Percentiles rank a stretch among this genome's conserved stretches.
phyloP scores from a whole-genome alignment of 306 rosid species.

The Gillenia trifoliata region DNA sequence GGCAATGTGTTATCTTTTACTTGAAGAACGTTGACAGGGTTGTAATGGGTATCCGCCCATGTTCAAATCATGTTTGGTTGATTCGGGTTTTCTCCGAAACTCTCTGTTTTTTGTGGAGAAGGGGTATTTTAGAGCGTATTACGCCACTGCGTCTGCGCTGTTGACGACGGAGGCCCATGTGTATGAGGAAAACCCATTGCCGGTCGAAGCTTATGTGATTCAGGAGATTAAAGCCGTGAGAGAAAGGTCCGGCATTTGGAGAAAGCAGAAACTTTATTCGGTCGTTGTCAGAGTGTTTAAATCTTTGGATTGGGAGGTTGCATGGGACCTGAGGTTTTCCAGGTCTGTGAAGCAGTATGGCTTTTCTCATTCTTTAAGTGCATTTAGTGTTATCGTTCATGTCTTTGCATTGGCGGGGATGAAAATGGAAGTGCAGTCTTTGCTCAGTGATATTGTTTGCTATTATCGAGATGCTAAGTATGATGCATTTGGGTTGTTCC shows the following conservation, averaged over 20 bases:
- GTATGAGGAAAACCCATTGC: conserved; percentile 42
- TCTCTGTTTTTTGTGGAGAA: conserved; percentile 6
- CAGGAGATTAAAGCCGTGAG: conserved; percentile 5
- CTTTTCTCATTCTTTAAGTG: conserved; percentile 38
- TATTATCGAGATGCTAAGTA: conserved; percentile 24
- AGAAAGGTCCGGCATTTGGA: neutral
- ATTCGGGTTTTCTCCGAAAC: conserved; percentile 15
- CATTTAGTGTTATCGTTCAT: conserved; percentile 46
- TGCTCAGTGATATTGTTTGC: conserved; percentile 53
- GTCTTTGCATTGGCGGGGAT: conserved; percentile 44
- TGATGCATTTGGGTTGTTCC: conserved; percentile 30
- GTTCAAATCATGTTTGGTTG: conserved; percentile 22
- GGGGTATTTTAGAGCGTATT: conserved; percentile 24
- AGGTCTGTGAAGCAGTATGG: conserved; percentile 37
- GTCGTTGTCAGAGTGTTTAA: conserved; percentile 39
- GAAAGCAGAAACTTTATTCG: conserved; percentile 24
- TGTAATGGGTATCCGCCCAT: conserved; percentile 41
- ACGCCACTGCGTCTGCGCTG: conserved; percentile 31
- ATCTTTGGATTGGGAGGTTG: conserved; percentile 46
- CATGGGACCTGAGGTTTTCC: conserved; percentile 39
- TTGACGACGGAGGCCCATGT: conserved; percentile 26
- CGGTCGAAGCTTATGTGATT: conserved; percentile 6
- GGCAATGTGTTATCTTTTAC: neutral
- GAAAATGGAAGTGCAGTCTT: conserved; percentile 41
- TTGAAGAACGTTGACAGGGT: conserved; percentile 4